Evolutionary conservation across 2,329 filamentous ascomycete genomes (phyloP).

Genomic region (Pseudocercospora ulei): DNA sequence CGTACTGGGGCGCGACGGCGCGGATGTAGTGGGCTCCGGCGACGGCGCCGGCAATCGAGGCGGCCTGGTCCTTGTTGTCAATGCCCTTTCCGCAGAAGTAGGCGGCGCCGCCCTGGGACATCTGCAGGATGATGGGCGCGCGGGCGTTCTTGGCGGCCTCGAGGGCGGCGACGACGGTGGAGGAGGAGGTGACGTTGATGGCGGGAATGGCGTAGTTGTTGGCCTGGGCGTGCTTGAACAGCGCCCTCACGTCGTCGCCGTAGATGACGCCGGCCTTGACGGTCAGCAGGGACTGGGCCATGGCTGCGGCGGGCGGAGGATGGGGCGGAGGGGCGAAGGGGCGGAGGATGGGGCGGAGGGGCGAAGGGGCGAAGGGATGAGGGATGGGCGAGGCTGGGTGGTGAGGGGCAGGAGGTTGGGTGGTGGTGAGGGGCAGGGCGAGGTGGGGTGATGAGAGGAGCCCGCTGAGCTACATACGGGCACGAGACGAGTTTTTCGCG

Average conservation of each 20-base stretch:
- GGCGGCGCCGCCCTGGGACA: conserved; percentile 85
- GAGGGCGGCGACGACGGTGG: conserved; percentile 72
- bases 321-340: too few species aligned
- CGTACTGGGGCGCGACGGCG: conserved; percentile 74
- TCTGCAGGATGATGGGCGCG: conserved; percentile 83
- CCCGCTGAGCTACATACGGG: too few species aligned
- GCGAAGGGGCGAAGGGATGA: too few species aligned
- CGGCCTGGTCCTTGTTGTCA: conserved; percentile 70
- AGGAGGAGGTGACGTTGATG: conserved; percentile 82
- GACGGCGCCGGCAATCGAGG: conserved; percentile 77
- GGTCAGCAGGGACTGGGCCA: conserved; percentile 29
- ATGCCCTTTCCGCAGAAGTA: conserved; percentile 54
- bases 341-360: too few species aligned
- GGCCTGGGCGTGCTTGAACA: conserved; percentile 85
- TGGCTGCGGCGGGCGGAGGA: conserved; percentile 21
- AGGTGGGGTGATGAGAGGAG: too few species aligned
- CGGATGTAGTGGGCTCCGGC: conserved; percentile 92
- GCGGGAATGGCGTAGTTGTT: conserved; percentile 70
- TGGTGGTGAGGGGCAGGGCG: too few species aligned
- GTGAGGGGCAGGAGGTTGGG: too few species aligned
- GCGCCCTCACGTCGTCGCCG: conserved; percentile 37
- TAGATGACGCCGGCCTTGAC: conserved; percentile 36
- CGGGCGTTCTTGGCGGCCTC: conserved; percentile 92
- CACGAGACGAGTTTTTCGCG: too few species aligned
- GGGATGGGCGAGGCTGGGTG: too few species aligned